Evolutionary conservation across 2,329 filamentous ascomycete genomes (phyloP).

Genomic region (Colletotrichum phormii): DNA sequence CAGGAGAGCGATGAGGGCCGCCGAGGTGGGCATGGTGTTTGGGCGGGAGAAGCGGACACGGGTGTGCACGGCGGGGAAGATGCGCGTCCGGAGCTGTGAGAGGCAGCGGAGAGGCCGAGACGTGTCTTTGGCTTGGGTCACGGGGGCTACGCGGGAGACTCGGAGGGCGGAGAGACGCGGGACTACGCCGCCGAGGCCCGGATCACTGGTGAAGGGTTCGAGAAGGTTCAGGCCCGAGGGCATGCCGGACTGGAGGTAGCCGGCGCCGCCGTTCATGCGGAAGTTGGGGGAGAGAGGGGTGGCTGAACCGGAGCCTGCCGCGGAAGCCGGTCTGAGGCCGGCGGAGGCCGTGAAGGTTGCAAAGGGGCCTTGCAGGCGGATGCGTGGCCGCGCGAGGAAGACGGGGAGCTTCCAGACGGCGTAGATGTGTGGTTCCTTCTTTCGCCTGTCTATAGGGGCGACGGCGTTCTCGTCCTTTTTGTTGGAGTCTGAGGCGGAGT

Average conservation of each 20-base stretch:
- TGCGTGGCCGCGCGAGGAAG: constrained; percentile 68
- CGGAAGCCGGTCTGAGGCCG: constrained; percentile 65
- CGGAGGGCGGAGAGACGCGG: constrained; percentile 79
- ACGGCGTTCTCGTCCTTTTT: constrained; percentile 40
- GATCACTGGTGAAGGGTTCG: constrained; percentile 76
- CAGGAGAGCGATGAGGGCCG: constrained; percentile 75
- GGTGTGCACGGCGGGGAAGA: constrained; percentile 78
- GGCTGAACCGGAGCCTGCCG: constrained; percentile 46
- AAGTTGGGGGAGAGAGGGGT: constrained; percentile 28
- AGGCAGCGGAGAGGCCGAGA: constrained; percentile 74
- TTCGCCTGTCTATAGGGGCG: constrained; percentile 28
- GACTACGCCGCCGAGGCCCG: constrained; percentile 68
- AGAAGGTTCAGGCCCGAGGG: constrained; percentile 82
- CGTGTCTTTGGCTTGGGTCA: constrained; percentile 70
- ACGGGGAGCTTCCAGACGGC: constrained; percentile 71
- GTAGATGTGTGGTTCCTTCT: constrained; percentile 56
- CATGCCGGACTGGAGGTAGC: constrained; percentile 77
- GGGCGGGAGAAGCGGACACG: constrained; percentile 78
- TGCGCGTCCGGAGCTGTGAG: constrained; percentile 70
- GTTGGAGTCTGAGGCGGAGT: constrained; percentile 40
- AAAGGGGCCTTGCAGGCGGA: constrained; percentile 74
- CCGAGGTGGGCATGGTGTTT: constrained; percentile 66
- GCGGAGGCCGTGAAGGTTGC: constrained; percentile 74
- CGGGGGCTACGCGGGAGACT: constrained; percentile 79
- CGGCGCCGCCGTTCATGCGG: constrained; percentile 54